Base-by-base conservation (phyloP, 2,329 filamentous ascomycete species). In the Fusarium odoratissimum region DNA sequence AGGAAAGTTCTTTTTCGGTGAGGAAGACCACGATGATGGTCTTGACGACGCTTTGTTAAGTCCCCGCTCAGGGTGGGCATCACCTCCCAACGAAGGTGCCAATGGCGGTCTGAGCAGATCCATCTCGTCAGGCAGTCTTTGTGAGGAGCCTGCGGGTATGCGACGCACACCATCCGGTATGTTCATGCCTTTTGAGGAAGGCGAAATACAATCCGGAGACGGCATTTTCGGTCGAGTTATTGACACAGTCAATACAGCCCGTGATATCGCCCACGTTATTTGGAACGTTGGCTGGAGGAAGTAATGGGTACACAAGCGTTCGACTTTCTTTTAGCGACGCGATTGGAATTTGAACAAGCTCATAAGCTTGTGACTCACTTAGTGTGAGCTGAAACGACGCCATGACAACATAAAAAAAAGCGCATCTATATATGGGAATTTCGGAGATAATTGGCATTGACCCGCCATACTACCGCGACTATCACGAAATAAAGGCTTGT, bases 141-240 rank as follows among this genome's bases (percentile, higher is more conserved):
- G 79, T n/a, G 84, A 83, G 25, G 86, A 89, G 66, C 84, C 86
- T 46, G 84, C 82, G 23, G 91, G 91, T 58, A 91, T 97, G 86
- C 90, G 92, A 70, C 88, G 95, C 74, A 97, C 94, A 25, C 86
- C 91, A 56, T 96, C 94, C 42, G 95, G 94, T 75, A 97, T 97
- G 93, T 92, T 97, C 77, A 95, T 97, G 92, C 93, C 94, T 12
- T 92, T 91, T 75, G 93, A 95, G 75, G 92, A 95, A 75, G 90
- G 90, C 67, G 93, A 94, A 72, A 85, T 82, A 79, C 86, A 81
- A 51, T 84, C 86, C 68, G 89, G 84, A 77, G 85, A 87, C 57
- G 92, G 92, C 51, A 86, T 97, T 61, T 89, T 97, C 78, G 92
- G 93, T 68, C 91, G 91, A 76, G 91, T 97, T 55, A 90, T 95